Base-by-base conservation (phyloP, 225 moss, liverwort and hornwort genomes). In the Physcomitrellopsis africana region DNA sequence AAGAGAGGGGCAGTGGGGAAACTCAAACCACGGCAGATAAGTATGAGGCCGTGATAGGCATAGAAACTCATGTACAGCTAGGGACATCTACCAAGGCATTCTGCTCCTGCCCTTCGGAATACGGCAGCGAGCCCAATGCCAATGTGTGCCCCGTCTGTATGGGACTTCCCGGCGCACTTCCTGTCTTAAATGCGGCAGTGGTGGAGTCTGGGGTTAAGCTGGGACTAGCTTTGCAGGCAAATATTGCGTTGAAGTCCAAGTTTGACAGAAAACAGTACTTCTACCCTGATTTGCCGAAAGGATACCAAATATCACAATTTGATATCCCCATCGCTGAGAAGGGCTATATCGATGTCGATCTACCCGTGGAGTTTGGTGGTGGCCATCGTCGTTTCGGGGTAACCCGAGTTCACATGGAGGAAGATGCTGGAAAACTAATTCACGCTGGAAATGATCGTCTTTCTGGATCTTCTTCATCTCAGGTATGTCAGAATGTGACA, bases 191-290 rank as follows among this genome's bases (percentile, higher is more conserved):
- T 51, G 85, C 79, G 81, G 84, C 48, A 43, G 92, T 93, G 55
- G 95, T 99, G 61, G 93, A 95, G 77, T 93, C 79, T 57, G 97
- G 90, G 18, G 97, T 99, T 7, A 90, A 88, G 81, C 84, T 99
- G 46, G 97, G 93, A 10, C 86, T 93, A 29, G 97, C 97, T 10
- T 76, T 99, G 43, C 89, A 93, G 59, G 92, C 91, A 8, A 69
- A 81, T 48, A 89, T 99, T 46, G 89, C 97, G 3, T 80, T 92
- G 23, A 87, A 80, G 63, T 95, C 95, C 20, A 99, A 99, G 82
- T 99, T 95, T 63, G 97, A 99, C 68, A 75, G 97, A 68, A 99
- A 99, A 88, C 97, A 99, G 89, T 99, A 99, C 51, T 99, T 99
- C 70, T 99, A 99, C 78, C 93, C 97, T 41, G 97, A 99, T 78